Percentiles rank a stretch among this genome's conserved stretches.
These are phyloP conservation scores for Isabelozyma gotoi DNA, from an alignment of 805 yeast species.

Conservation along the genomic window DNA sequence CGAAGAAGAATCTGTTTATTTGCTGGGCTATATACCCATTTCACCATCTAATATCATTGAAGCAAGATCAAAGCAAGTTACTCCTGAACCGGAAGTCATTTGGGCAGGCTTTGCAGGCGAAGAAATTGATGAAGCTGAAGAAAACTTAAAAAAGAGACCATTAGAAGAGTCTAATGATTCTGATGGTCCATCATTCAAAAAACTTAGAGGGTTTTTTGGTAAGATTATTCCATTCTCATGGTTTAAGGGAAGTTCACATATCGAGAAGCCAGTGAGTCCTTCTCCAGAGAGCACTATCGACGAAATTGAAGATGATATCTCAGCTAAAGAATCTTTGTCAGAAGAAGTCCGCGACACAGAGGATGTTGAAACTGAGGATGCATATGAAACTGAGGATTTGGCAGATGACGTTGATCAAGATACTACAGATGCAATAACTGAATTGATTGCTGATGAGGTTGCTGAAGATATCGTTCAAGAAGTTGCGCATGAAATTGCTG, in stretches of 20 bases:
- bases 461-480: constrained; percentile 7
- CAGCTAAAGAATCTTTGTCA: background rate
- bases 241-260: background rate
- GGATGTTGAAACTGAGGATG: background rate
- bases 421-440: background rate
- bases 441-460: constrained; percentile 1
- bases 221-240: background rate
- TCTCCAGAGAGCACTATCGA: background rate
- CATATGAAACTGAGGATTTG: background rate
- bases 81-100: background rate
- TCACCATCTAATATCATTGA: background rate
- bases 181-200: background rate
- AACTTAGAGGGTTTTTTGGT: background rate
- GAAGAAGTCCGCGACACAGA: background rate
- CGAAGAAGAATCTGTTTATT: background rate
- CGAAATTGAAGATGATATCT: background rate
- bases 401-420: background rate
- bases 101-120: background rate
- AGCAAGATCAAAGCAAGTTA: background rate
- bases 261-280: background rate
- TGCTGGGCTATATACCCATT: background rate
- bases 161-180: background rate
- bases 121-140: background rate
- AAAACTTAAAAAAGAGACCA: background rate
- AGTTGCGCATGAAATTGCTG: constrained; percentile 17